Evolutionary conservation across 2,329 filamentous ascomycete genomes (phyloP).

Genomic region (Colletotrichum sp.): DNA sequence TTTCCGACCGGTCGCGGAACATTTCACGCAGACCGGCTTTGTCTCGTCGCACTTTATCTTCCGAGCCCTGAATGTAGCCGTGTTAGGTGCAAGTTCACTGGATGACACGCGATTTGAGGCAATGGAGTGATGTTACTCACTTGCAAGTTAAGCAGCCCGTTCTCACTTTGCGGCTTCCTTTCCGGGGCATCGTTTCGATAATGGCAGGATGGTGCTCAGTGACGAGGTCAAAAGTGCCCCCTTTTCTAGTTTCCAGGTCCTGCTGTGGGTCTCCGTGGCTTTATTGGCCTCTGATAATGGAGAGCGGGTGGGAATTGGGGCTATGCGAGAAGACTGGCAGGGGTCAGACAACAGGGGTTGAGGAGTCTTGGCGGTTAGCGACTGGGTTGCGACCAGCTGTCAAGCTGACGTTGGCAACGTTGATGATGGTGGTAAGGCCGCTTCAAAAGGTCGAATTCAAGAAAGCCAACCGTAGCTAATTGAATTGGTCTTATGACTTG

Average conservation of each 20-base stretch:
- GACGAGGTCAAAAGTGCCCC: neutral
- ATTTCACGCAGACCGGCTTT: slow-evolving; percentile 57
- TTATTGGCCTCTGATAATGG: neutral
- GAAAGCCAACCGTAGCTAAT: neutral
- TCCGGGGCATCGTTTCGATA: slow-evolving; percentile 27
- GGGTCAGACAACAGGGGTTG: neutral
- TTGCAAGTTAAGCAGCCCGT: slow-evolving; percentile 62
- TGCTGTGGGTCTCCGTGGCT: neutral
- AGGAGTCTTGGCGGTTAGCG: neutral
- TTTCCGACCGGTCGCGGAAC: slow-evolving; percentile 58
- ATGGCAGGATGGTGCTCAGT: neutral
- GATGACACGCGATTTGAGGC: neutral
- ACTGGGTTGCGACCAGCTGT: neutral
- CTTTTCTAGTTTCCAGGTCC: neutral
- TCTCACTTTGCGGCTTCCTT: slow-evolving; percentile 48
- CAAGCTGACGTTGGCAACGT: neutral
- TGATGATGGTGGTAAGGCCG: neutral
- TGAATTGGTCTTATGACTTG: neutral
- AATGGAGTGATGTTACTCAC: slow-evolving; percentile 38
- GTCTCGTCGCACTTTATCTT: slow-evolving; percentile 63
- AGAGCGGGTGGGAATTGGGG: neutral
- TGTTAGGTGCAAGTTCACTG: neutral
- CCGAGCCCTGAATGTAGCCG: slow-evolving; percentile 45
- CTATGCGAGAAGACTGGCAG: neutral
- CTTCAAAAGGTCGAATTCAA: fast-evolving